Evolutionary conservation across 495 filamentous ascomycete species (phyloP).

Genomic region (Hypoxylon lenormandii): DNA sequence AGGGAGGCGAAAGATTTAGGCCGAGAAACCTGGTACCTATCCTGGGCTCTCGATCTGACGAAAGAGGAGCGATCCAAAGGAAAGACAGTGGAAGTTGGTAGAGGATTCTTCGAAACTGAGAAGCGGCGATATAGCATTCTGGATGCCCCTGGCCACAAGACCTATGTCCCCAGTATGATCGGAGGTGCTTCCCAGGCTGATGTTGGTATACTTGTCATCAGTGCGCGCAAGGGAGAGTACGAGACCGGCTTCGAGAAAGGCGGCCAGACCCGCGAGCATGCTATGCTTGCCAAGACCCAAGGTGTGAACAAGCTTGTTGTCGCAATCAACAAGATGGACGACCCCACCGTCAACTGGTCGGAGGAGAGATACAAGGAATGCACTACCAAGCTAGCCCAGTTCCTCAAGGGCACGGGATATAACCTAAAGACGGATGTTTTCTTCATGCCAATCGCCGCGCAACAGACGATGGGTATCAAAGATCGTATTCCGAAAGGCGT

Average conservation of each 20-base stretch:
- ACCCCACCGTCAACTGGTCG: slow-evolving; percentile 93
- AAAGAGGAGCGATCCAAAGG: slow-evolving; percentile 96
- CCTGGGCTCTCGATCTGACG: slow-evolving; percentile 95
- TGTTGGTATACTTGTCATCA: slow-evolving; percentile 95
- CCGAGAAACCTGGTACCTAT: slow-evolving; percentile 97
- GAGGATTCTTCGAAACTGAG: slow-evolving; percentile 95
- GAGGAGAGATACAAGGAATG: slow-evolving; percentile 92
- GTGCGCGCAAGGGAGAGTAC: slow-evolving; percentile 97
- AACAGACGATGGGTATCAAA: slow-evolving; percentile 86
- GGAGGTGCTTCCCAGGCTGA: slow-evolving; percentile 96
- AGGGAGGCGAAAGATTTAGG: slow-evolving; percentile 94
- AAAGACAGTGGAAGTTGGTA: slow-evolving; percentile 97
- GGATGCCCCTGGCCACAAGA: slow-evolving; percentile 96
- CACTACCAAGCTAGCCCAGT: slow-evolving; percentile 84
- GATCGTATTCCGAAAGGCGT: slow-evolving; percentile 82
- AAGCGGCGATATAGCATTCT: slow-evolving; percentile 90
- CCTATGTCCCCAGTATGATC: slow-evolving; percentile 95
- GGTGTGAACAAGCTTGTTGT: slow-evolving; percentile 94
- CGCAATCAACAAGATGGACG: slow-evolving; percentile 98
- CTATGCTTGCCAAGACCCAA: slow-evolving; percentile 96
- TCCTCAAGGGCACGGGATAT: slow-evolving; percentile 91
- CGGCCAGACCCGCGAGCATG: slow-evolving; percentile 96
- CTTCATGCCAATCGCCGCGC: slow-evolving; percentile 97
- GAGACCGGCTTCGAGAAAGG: slow-evolving; percentile 99
- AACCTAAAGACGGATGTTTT: slow-evolving; percentile 88